Base-by-base conservation (phyloP, 2,329 filamentous ascomycete species). In the Ciborinia camelliae region DNA sequence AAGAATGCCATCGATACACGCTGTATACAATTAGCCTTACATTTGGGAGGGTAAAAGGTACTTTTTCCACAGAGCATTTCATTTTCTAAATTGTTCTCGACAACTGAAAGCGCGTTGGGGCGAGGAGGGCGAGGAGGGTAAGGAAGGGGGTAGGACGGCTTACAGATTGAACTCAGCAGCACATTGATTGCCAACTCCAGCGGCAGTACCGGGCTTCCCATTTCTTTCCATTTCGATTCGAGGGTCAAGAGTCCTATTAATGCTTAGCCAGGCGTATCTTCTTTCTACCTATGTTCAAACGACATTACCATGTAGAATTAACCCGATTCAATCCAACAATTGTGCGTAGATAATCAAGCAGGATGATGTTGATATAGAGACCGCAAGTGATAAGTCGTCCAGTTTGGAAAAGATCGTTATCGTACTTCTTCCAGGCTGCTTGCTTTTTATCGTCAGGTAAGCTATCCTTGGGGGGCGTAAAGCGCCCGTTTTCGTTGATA, bases 1-100 rank as follows among this genome's bases (percentile, higher is more conserved):
- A 87, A 5, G 90, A 90, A 78, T 95, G 91, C 90, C 91, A 95
- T 67, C 91, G 84, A 75, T 96, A 96, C 68, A 90, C 88, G 8
- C 63, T 65, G 35, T 15, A 28, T 26, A 43, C 0, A 20, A 10
- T 62, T 20, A 62, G 51, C 10, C 23, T 51, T 12, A 18, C 5
- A 20, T 32, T 1, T 9, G 18, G 15, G 14, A 35, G 32, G 15
- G 12, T 2, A 30, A 30, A n/a, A 15, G 9, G 10, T n/a, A n/a
- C n/a, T n/a, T n/a, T n/a, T n/a, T n/a, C n/a, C n/a, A n/a, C n/a
- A n/a, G n/a, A n/a, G n/a, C n/a, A n/a, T n/a, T n/a, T n/a, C n/a
- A n/a, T n/a, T n/a, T n/a, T n/a, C n/a, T n/a, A n/a, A n/a, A n/a
- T n/a, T n/a, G n/a, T n/a, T n/a, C n/a, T n/a, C n/a, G n/a, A n/a